These are phyloP conservation scores for Ceratorhiza oryzae-sativae DNA, from an alignment of 1,284 basidiomycete species.

Conservation along the genomic window DNA sequence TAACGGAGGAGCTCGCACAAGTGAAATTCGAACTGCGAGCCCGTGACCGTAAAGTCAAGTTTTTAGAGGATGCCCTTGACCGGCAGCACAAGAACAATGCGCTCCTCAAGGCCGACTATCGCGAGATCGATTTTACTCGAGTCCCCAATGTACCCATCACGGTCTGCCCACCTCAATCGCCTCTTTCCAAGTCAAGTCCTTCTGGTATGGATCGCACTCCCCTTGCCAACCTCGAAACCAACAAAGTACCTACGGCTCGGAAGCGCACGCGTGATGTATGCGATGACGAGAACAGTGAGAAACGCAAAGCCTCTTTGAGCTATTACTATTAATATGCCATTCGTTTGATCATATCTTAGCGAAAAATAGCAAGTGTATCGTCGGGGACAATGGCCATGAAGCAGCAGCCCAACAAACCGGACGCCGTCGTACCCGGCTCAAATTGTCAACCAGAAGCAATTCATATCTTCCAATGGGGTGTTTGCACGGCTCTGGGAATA, in stretches of 20 bases:
- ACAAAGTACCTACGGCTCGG: background rate
- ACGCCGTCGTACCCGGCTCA: background rate
- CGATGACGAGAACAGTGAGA: background rate
- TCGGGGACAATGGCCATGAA: background rate
- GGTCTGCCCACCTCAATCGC: background rate
- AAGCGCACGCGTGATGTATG: background rate
- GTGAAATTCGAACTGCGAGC: too few species aligned
- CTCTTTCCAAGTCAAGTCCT: background rate
- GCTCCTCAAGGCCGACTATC: constrained; percentile 29
- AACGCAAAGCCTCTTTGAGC: background rate
- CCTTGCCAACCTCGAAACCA: constrained; percentile 6
- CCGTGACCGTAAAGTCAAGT: constrained; percentile 15
- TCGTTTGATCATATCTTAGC: background rate
- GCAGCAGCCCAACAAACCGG: background rate
- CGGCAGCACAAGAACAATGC: constrained; percentile 34
- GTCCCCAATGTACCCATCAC: constrained; percentile 1
- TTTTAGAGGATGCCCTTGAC: constrained; percentile 1
- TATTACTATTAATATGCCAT: background rate
- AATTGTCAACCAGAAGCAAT: background rate
- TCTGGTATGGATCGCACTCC: background rate
- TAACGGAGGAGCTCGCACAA: too few species aligned
- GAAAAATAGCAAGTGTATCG: background rate
- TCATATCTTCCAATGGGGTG: background rate
- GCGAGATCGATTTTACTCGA: constrained; percentile 15
- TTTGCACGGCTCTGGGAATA: background rate